Percentiles rank a stretch among this genome's conserved stretches.
Conservation (phyloP, 1,284 basidiomycete genomes). For the Hymenochaete sp. region DNA sequence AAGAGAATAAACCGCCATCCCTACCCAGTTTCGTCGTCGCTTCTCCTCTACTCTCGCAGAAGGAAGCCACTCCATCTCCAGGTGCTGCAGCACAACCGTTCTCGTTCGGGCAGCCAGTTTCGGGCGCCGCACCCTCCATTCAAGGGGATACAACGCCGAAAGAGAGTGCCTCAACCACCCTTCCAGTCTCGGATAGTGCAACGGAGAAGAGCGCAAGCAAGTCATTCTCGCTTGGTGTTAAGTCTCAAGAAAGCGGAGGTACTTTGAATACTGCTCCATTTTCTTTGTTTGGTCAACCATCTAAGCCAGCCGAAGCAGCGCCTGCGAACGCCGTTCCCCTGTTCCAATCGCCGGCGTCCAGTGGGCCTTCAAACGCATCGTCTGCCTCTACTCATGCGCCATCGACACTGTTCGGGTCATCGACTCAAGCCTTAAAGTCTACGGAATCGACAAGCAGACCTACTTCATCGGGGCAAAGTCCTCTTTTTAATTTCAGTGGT, state of each 20-base stretch:
- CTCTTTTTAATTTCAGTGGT: conserved; percentile 11
- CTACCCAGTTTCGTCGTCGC: conserved; percentile 17
- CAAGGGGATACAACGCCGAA: too few species aligned
- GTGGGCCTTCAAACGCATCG: not conserved
- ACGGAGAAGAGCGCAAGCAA: too few species aligned
- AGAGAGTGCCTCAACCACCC: too few species aligned
- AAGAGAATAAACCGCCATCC: not conserved
- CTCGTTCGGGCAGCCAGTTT: not conserved
- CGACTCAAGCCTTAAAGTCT: not conserved
- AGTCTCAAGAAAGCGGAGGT: conserved; percentile 2
- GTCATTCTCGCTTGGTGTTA: conserved; percentile 5
- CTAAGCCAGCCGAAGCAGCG: not conserved
- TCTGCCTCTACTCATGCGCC: not conserved
- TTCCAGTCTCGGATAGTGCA: too few species aligned
- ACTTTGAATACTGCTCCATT: not conserved
- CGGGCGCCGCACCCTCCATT: too few species aligned
- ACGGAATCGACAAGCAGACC: conserved; percentile 10
- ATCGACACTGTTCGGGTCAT: conserved; percentile 1
- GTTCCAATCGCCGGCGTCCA: not conserved
- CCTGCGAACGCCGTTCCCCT: not conserved
- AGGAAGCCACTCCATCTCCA: conserved; percentile 2
- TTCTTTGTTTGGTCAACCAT: conserved; percentile 5
- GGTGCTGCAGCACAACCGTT: not conserved
- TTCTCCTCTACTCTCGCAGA: conserved; percentile 6
- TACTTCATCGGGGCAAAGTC: not conserved